Evolutionary conservation across 2,329 filamentous ascomycete species (phyloP).

Genomic region (Tolypocladium inflatum): DNA sequence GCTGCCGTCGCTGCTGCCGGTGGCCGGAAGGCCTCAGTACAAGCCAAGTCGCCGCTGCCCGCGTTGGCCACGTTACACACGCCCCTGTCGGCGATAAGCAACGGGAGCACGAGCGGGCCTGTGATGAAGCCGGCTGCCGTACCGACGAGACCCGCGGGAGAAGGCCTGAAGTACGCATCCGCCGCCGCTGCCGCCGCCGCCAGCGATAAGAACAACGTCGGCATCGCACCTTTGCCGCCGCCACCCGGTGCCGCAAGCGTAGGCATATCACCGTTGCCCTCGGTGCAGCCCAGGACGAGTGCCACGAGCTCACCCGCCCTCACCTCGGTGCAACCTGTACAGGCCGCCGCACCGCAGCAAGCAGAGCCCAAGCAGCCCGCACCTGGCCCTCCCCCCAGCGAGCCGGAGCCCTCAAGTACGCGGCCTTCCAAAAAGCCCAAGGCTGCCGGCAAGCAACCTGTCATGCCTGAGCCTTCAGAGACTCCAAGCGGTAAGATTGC

Average conservation of each 20-base stretch:
- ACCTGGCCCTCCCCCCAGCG: constrained; percentile 14
- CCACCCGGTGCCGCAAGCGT: constrained; percentile 56
- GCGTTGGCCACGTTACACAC: constrained; percentile 83
- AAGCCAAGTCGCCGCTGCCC: constrained; percentile 91
- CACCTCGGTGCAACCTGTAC: constrained; percentile 35
- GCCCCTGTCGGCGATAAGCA: constrained; percentile 52
- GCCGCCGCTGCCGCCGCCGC: constrained; percentile 89
- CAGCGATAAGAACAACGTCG: constrained; percentile 77
- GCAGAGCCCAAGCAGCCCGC: constrained; percentile 23
- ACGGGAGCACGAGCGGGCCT: constrained; percentile 42
- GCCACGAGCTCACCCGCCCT: constrained; percentile 45
- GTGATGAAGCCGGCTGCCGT: constrained; percentile 89
- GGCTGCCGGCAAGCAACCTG: constrained; percentile 33
- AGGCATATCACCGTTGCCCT: constrained; percentile 38
- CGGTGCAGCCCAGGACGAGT: constrained; percentile 44
- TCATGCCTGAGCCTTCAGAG: constrained; percentile 31
- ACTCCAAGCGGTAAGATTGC: constrained; percentile 31
- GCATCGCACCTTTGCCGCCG: constrained; percentile 86
- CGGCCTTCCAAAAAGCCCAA: constrained; percentile 30
- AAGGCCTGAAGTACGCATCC: constrained; percentile 93
- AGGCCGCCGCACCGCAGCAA: constrained; percentile 19
- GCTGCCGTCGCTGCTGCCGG: constrained; percentile 33
- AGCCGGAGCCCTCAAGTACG: constrained; percentile 16
- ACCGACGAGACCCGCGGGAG: constrained; percentile 75
- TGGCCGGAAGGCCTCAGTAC: constrained; percentile 68